Evolutionary conservation across 2,329 filamentous ascomycete genomes (phyloP).

Genomic region (Diaporthe aspalathi): DNA sequence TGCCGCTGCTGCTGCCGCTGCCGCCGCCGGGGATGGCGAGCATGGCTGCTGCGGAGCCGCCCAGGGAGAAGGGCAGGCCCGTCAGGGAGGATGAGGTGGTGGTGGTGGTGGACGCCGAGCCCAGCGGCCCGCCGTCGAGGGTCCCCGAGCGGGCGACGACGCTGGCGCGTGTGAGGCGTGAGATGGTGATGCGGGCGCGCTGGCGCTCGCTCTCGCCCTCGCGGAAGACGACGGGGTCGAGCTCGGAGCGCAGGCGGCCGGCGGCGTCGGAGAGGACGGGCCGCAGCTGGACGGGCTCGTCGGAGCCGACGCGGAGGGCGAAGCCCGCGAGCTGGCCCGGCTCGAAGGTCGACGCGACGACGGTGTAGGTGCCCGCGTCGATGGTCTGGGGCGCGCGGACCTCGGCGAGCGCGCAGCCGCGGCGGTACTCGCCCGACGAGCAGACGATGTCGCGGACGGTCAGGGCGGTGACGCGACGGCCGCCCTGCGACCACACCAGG

Average conservation of each 20-base stretch:
- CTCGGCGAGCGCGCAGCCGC: conserved; percentile 79
- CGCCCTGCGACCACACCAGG: conserved; percentile 77
- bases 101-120: neutral
- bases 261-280: conserved; percentile 79
- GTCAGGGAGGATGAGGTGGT: neutral
- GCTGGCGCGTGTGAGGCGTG: conserved; percentile 70
- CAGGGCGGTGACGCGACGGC: conserved; percentile 76
- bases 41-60: conserved; percentile 16
- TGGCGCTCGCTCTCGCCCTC: conserved; percentile 58
- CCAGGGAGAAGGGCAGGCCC: neutral
- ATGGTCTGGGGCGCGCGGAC: conserved; percentile 54
- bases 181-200: conserved; percentile 53
- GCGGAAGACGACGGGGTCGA: conserved; percentile 51
- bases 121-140: conserved; percentile 22
- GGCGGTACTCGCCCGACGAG: conserved; percentile 89
- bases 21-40: conserved; percentile 35
- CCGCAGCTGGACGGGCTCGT: conserved; percentile 64
- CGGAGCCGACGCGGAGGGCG: conserved; percentile 78
- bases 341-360: conserved; percentile 93
- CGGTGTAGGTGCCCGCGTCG: conserved; percentile 81
- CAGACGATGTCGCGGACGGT: conserved; percentile 81
- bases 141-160: conserved; percentile 56
- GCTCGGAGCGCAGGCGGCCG: conserved; percentile 73
- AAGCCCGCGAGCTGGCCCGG: conserved; percentile 81
- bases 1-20: no score